Evolutionary conservation across 345 rosid genomes (phyloP), one percentile per base, ranked within the genome.

Genomic region (Aquilaria sinensis): DNA sequence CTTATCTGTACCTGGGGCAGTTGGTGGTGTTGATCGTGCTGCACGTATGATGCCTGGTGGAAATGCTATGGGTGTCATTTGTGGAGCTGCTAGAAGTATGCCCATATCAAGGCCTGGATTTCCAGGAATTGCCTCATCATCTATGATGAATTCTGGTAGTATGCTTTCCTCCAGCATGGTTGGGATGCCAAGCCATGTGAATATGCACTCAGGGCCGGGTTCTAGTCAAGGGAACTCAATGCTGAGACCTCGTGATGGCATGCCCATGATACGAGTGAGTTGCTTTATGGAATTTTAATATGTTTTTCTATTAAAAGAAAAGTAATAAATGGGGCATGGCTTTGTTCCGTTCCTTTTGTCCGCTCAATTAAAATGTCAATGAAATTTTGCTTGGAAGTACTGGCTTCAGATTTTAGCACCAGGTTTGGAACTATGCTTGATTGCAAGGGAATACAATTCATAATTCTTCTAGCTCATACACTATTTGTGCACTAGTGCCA

Each of bases 221-320:
- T 69, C 86, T 75, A 77, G 82, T 68, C 92, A 80, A 75, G 92
- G 90, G 63, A 84, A 76, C 68, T 71, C 92, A 29, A 76, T 81
- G 82, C 32, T 78, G 82, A 86, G 94, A 74, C 77, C 96, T 59
- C 90, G 84, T 47, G 96, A 88, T 62, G 54, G 75, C 55, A 49
- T 84, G 84, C 91, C 83, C 64, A 66, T 80, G 75, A 81, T 77
- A 79, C 81, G 84, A 81, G 97, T 91, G 71, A 71, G 81, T 78
- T 51, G 15, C 51, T 55, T 9, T 14, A 3, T 14, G 56, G 29
- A 7, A 37, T 5, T 37, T 37, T 37, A 37, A 37, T 37, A 9
- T 3, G 43, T 0, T 37, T 9, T 4, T 37, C 43, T 37, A 37
- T 37, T 37, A 37, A 37, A 37, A 37, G 43, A 37, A 37, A 37